Evolutionary conservation across 495 filamentous ascomycete genomes (phyloP).

Genomic region (Xylaria longipes): DNA sequence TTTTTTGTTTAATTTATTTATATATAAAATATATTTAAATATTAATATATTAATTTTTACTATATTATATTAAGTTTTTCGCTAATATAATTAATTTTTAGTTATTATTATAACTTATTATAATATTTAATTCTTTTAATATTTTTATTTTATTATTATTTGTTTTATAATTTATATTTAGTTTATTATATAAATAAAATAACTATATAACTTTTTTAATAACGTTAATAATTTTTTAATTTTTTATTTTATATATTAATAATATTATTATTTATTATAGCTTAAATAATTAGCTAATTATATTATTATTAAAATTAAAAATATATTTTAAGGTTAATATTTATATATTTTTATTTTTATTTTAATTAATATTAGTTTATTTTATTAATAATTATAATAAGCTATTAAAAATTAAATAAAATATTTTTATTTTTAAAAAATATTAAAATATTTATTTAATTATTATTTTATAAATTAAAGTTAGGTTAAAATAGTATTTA

Average conservation of each 20-base stretch:
- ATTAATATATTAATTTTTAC: neutral
- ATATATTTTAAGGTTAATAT: neutral
- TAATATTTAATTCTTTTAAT: neutral
- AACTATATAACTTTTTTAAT: neutral
- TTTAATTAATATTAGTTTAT: constrained; percentile 1
- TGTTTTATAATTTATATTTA: neutral
- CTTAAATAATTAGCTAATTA: neutral
- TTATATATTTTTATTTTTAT: neutral
- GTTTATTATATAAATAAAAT: neutral
- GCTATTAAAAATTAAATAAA: neutral
- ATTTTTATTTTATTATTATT: neutral
- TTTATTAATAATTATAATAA: neutral
- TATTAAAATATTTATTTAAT: neutral
- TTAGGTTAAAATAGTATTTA: neutral
- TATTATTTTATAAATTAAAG: neutral
- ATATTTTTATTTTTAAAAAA: neutral
- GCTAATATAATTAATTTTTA: neutral
- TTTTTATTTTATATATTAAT: neutral
- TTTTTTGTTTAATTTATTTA: neutral
- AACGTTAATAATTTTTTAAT: neutral
- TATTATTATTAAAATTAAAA: neutral
- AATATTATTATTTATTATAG: neutral
- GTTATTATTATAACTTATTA: constrained; percentile 2
- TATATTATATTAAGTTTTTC: constrained; percentile 8
- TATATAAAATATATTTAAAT: neutral